Evolutionary conservation across 805 yeast genomes (phyloP), one percentile per base, ranked within the genome.

Genomic region (Starmerella davenportii): DNA sequence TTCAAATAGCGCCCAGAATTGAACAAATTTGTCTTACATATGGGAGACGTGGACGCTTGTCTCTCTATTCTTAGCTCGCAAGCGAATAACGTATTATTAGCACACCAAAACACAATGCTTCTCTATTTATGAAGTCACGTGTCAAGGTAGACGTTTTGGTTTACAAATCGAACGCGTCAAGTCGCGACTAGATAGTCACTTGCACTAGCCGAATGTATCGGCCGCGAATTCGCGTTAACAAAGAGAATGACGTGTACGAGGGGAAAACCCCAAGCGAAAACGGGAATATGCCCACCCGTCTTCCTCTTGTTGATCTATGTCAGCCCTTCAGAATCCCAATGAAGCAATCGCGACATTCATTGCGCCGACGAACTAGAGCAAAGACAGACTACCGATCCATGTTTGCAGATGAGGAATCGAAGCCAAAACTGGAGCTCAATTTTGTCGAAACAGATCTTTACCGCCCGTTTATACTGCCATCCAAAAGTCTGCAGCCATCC

Each of bases 241-340:
- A 29, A 29, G 32, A 29, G 32, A 29, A 29, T 29, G 13, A 7
- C 9, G 19, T 14, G 9, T 7, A 7, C 16, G 15, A 29, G 8
- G 19, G 19, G 8, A 17, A 15, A 17, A 7, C 15, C 9, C 5
- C 19, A 29, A 14, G 5, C 5, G 32, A 7, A 8, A 29, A 8
- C 16, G 15, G 15, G 8, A 29, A 15, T n/a, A 14, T 8, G 16
- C 32, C 8, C 13, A 7, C 32, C 15, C 31, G 35, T 18, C 14
- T 14, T 19, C 46, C 46, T 2, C 30, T 40, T 3, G 14, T n/a
- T 14, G 41, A 38, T 23, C 34, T 44, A 19, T 36, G 43, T 17
- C 35, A 35, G 32, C 49, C 50, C 23, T 39, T 41, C 36, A 17
- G 31, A 14, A 38, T 43, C 8, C 49, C 51, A 3, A 38, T 39